A percentile compares a stretch with the other conserved stretches of the same genome.
Evolutionary conservation across 768 basidiomycete species (phyloP).

Genomic region (Pleurotus citrinopileatus): DNA sequence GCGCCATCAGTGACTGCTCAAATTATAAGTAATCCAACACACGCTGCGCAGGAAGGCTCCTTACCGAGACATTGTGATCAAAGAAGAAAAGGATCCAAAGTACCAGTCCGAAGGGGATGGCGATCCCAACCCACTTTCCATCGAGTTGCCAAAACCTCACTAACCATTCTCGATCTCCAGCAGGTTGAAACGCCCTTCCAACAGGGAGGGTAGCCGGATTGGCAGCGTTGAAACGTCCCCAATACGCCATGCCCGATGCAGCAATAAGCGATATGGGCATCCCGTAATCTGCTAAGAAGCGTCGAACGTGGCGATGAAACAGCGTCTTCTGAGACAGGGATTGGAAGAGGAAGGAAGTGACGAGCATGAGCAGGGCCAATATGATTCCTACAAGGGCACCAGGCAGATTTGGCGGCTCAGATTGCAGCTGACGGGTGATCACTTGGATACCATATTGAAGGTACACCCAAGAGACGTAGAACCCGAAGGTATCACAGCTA

Average conservation of each 20-base stretch:
- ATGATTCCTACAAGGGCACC: constrained; percentile 65
- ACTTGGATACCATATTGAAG: constrained; percentile 89
- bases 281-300: constrained; percentile 83
- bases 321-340: constrained; percentile 57
- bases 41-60: constrained; percentile 21
- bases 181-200: constrained; percentile 66
- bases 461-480: constrained; percentile 90
- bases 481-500: constrained; percentile 90
- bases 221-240: constrained; percentile 70
- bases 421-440: constrained; percentile 65
- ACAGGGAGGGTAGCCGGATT: constrained; percentile 68
- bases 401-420: constrained; percentile 31
- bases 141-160: constrained; percentile 88
- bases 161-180: constrained; percentile 74
- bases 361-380: constrained; percentile 76
- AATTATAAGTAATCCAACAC: constrained; percentile 8
- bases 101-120: constrained; percentile 84
- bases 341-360: constrained; percentile 72
- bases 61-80: constrained; percentile 89
- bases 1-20: constrained; percentile 84
- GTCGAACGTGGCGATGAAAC: constrained; percentile 71
- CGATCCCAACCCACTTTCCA: constrained; percentile 85
- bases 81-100: constrained; percentile 95
- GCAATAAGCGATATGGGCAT: constrained; percentile 87
- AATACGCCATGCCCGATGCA: constrained; percentile 76